Percentiles rank a stretch among this genome's conserved stretches.
Conservation (phyloP, 2,329 filamentous ascomycete species). For the Sarocladium brachiariae region DNA sequence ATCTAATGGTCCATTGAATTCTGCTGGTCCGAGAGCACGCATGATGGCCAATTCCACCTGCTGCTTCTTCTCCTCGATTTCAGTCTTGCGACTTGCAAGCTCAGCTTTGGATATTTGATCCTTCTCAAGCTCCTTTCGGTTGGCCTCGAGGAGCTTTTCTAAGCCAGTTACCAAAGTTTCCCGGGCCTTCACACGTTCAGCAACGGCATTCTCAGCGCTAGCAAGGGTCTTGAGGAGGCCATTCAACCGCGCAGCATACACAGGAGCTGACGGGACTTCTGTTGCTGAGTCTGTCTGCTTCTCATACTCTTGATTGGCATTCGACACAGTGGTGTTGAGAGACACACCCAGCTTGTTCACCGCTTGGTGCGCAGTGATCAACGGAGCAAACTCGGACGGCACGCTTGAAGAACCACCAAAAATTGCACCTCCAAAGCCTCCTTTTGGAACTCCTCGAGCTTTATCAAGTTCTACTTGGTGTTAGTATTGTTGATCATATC, state of each 20-base stretch:
- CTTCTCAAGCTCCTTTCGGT: constrained; percentile 59
- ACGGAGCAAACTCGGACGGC: constrained; percentile 68
- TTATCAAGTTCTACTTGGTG: constrained; percentile 52
- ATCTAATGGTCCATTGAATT: constrained; percentile 40
- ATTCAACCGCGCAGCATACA: constrained; percentile 84
- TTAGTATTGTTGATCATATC: constrained; percentile 12
- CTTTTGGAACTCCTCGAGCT: constrained; percentile 43
- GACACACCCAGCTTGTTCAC: constrained; percentile 66
- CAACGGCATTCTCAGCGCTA: constrained; percentile 80
- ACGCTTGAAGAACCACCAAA: constrained; percentile 52
- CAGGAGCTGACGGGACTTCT: constrained; percentile 70
- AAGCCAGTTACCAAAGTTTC: constrained; percentile 70
- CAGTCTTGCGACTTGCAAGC: constrained; percentile 58
- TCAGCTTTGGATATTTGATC: constrained; percentile 63
- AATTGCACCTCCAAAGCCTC: constrained; percentile 48
- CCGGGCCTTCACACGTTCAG: constrained; percentile 82
- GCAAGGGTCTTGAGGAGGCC: constrained; percentile 85
- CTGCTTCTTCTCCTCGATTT: constrained; percentile 75
- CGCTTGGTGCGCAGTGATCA: constrained; percentile 68
- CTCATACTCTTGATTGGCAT: constrained; percentile 74
- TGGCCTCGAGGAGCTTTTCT: constrained; percentile 72
- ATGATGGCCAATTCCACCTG: constrained; percentile 91
- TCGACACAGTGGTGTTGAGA: constrained; percentile 58
- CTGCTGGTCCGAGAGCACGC: constrained; percentile 63
- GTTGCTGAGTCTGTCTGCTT: constrained; percentile 70